Conservation (phyloP, 352 stramenopile genomes). For the Globisporangium solare region DNA sequence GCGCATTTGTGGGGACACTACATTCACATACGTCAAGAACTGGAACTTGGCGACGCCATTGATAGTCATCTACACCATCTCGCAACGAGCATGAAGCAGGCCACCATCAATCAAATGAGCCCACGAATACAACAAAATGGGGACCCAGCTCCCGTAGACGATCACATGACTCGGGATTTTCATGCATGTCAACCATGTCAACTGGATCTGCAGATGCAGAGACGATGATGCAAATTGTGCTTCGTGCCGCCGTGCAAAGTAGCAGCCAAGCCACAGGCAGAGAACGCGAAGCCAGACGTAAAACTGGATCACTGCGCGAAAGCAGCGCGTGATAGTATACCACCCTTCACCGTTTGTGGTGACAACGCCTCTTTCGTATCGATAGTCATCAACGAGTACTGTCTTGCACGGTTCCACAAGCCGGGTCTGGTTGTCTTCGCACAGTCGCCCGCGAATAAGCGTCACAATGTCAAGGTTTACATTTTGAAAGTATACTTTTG, state of each 20-base stretch:
- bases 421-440: too few species aligned
- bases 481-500: neutral
- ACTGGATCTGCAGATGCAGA: neutral
- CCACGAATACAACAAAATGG: slow-evolving; percentile 7
- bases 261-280: slow-evolving; percentile 6
- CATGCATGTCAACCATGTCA: slow-evolving; percentile 7
- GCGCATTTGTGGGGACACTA: slow-evolving; percentile 17
- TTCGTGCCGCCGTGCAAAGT: slow-evolving; percentile 4
- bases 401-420: neutral
- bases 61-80: slow-evolving; percentile 13
- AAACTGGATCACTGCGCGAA: slow-evolving; percentile 25
- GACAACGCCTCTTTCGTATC: slow-evolving; percentile 28
- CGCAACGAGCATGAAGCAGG: slow-evolving; percentile 11
- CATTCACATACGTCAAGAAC: slow-evolving; percentile 11
- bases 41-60: slow-evolving; percentile 18
- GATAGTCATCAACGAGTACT: slow-evolving; percentile 13
- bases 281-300: slow-evolving; percentile 24
- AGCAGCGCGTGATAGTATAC: slow-evolving; percentile 16
- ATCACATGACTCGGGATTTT: slow-evolving; percentile 17
- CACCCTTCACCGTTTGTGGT: slow-evolving; percentile 33
- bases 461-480: neutral
- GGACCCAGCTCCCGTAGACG: slow-evolving; percentile 21
- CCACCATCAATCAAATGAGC: slow-evolving; percentile 15
- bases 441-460: slow-evolving; percentile 1
- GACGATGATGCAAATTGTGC: neutral